Conservation (phyloP, 306 rosid species). For the Malus asiatica region DNA sequence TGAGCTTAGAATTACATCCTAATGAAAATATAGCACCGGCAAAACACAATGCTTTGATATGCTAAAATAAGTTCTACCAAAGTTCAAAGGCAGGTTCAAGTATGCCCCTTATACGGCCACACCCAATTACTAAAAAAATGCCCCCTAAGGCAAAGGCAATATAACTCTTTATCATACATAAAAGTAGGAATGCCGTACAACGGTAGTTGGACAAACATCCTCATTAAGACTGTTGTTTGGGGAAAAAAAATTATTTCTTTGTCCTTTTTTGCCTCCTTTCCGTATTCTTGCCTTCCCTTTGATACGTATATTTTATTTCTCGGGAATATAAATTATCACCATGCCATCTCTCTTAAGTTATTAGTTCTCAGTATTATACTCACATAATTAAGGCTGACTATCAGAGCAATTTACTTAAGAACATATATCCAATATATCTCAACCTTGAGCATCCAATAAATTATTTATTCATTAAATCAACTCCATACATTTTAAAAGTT, state of each 20-base stretch:
- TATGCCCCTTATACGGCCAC: not conserved
- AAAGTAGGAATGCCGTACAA: not conserved
- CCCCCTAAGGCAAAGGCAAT: not conserved
- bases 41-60: not conserved
- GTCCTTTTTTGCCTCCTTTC: not conserved
- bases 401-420: not conserved
- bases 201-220: not conserved
- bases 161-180: not conserved
- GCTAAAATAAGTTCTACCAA: not conserved
- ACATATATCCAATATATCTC: not conserved
- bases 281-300: not conserved
- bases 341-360: not conserved
- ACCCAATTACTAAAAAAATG: not conserved
- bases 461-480: not conserved
- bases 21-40: not conserved
- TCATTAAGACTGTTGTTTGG: not conserved
- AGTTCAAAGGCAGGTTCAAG: not conserved
- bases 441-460: not conserved
- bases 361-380: not conserved
- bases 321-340: not conserved
- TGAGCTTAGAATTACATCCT: not conserved
- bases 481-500: not conserved
- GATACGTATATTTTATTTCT: not conserved
- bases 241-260: not conserved
- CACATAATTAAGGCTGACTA: not conserved